Percentiles rank a stretch among this genome's conserved stretches.
phyloP scores from a whole-genome alignment of 305 asterid genomes.

The Caryopteris hybrid region DNA sequence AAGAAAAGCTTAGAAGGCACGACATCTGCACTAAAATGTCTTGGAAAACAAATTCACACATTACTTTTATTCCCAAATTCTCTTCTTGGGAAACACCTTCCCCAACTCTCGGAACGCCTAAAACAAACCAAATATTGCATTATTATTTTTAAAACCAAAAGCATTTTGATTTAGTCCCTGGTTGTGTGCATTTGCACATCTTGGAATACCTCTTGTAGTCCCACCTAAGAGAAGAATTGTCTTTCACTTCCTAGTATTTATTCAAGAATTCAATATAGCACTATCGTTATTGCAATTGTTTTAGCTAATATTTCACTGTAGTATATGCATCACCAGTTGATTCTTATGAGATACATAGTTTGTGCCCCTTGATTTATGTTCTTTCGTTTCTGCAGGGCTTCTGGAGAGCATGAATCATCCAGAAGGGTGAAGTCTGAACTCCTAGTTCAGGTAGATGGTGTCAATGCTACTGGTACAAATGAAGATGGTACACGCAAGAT shows the following conservation, averaged over 20 bases:
- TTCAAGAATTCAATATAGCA: not conserved
- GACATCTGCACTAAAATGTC: not conserved
- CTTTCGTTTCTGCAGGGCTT: slow-evolving; percentile 45
- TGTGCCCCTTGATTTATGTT: slow-evolving; percentile 12
- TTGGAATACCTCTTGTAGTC: not conserved
- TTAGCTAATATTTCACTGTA: not conserved
- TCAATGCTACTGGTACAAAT: slow-evolving; percentile 71
- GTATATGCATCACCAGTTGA: not conserved
- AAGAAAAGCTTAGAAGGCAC: not conserved
- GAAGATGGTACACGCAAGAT: slow-evolving; percentile 93
- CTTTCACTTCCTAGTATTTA: not conserved
- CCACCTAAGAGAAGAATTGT: not conserved
- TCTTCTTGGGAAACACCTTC: not conserved
- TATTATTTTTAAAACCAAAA: not conserved
- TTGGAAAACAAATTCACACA: not conserved
- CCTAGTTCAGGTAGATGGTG: slow-evolving; percentile 97
- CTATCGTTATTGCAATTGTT: not conserved
- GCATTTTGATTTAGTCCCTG: not conserved
- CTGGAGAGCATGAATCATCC: slow-evolving; percentile 97
- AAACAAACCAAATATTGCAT: not conserved
- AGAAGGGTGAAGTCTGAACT: slow-evolving; percentile 96
- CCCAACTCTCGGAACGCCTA: not conserved
- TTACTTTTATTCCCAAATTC: not conserved
- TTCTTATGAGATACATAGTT: slow-evolving; percentile 14
- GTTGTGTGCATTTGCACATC: not conserved